Evolutionary conservation across 2,329 filamentous ascomycete genomes (phyloP).

Genomic region (Alternaria atra): DNA sequence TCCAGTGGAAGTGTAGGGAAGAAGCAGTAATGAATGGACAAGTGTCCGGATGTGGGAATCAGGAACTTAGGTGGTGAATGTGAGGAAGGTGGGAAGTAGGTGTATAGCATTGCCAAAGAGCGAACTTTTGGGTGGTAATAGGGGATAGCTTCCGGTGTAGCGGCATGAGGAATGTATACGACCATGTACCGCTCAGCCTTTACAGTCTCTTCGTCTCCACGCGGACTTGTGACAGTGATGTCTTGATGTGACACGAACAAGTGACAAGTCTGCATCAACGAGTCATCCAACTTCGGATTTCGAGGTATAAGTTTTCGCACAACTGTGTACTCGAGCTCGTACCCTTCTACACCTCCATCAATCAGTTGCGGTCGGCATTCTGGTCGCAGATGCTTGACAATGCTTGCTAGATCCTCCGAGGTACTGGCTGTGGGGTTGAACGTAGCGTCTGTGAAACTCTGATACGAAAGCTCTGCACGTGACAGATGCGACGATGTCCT

Average conservation of each 20-base stretch:
- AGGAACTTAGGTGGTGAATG: background rate
- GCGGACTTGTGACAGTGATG: slow-evolving; percentile 17
- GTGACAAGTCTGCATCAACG: slow-evolving; percentile 84
- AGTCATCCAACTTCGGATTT: slow-evolving; percentile 77
- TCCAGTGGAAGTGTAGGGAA: slow-evolving; percentile 53
- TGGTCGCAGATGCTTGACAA: slow-evolving; percentile 60
- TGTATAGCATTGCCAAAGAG: slow-evolving; percentile 79
- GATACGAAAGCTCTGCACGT: slow-evolving; percentile 76
- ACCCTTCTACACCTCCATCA: slow-evolving; percentile 44
- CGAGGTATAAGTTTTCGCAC: slow-evolving; percentile 82
- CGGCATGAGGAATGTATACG: slow-evolving; percentile 79
- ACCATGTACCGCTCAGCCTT: slow-evolving; percentile 64
- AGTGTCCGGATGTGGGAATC: slow-evolving; percentile 48
- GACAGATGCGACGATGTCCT: slow-evolving; percentile 81
- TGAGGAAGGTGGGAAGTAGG: slow-evolving; percentile 55
- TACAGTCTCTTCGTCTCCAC: slow-evolving; percentile 38
- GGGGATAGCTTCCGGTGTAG: slow-evolving; percentile 70
- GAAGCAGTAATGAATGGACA: slow-evolving; percentile 64
- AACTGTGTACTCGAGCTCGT: slow-evolving; percentile 67
- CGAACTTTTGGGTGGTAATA: slow-evolving; percentile 87
- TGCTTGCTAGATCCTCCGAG: slow-evolving; percentile 50
- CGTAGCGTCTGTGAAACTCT: slow-evolving; percentile 54
- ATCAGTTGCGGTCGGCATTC: slow-evolving; percentile 48
- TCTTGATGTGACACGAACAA: slow-evolving; percentile 62
- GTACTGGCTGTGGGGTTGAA: slow-evolving; percentile 44